phyloP scores from a whole-genome alignment of 371 early-diverging fungal species.

The Funneliformis caledonium region DNA sequence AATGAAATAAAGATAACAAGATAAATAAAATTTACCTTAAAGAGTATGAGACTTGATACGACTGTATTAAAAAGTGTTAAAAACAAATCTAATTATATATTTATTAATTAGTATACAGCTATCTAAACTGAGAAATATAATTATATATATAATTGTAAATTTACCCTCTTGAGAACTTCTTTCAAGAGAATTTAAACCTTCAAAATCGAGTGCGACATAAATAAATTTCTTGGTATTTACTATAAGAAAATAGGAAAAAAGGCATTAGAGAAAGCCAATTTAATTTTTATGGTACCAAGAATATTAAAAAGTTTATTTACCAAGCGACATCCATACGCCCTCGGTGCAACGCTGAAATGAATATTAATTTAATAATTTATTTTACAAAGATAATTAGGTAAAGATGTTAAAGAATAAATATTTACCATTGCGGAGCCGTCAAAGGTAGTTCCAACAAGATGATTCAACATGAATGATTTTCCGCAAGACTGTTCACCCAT shows the following conservation, averaged over 20 bases:
- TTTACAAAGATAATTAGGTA: neutral
- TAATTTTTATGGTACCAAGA: neutral
- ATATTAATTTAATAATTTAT: neutral
- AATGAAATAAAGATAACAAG: neutral
- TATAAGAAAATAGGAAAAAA: neutral
- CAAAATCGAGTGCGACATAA: slow-evolving; percentile 37
- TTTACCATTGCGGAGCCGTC: slow-evolving; percentile 33
- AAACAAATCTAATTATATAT: neutral
- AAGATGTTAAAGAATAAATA: neutral
- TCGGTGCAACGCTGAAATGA: slow-evolving; percentile 24
- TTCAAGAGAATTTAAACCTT: slow-evolving; percentile 19
- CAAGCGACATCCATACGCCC: slow-evolving; percentile 36
- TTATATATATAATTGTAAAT: no score
- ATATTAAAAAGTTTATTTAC: neutral
- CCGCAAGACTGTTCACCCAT: slow-evolving; percentile 40
- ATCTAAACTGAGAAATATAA: neutral
- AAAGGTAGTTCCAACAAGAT: slow-evolving; percentile 29
- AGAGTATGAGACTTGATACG: neutral
- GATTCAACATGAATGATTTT: slow-evolving; percentile 33
- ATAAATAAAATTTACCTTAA: neutral
- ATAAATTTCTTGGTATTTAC: neutral
- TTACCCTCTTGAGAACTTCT: slow-evolving; percentile 14
- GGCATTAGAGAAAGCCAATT: neutral
- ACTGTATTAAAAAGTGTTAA: slow-evolving; percentile 3
- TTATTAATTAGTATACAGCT: no score